Base-by-base conservation (phyloP, 1,284 basidiomycete genomes). In the Cutaneotrichosporon spelunceum region DNA sequence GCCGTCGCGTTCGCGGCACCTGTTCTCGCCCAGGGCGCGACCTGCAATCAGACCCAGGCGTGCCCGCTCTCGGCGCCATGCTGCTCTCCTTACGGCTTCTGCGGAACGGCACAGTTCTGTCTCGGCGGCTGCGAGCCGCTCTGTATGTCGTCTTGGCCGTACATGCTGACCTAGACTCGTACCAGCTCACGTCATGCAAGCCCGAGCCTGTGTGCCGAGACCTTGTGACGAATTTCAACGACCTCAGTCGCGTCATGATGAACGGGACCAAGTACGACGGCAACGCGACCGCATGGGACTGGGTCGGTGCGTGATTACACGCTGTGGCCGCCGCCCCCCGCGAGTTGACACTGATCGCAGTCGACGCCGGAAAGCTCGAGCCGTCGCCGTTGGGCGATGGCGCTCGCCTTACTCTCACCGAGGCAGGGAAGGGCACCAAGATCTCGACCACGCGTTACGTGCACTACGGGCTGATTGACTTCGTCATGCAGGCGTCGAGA, bases 71-170 rank as follows among this genome's bases (percentile, higher is more conserved):
- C 79, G 14, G 83, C 83, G 2, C 88, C 89, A 6, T 90, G 88
- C 74, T 90, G 89, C 79, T 87, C 87, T 72, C 85, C 88, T 81
- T 89, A 84, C 66, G 88, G 88, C 4, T 90, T 85, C 70, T 90
- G 89, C 70, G 87, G 88, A 6, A 79, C 75, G 19, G 86, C 82
- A 2, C 39, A 66, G 6, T 90, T 86, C 76, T 91, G 90, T 71
- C 80, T 90, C 29, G 88, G 88, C 48, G 90, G 90, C 11, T 93
- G 91, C 78, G 85, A 92, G 70, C 89, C 90, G 10, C 81, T 90
- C 48, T 77, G 82, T 76, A 47, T 29, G 71, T 66, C 14, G 13
- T 26, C 23, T 10, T 16, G 30, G 4, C 4, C 19, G 6, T 23
- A 26, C 2, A 4, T 1, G 45, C 49, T 42, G 33, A 56, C 48